phyloP scores from a whole-genome alignment of 2,329 filamentous ascomycete species.

The Arthrobotrys pseudoclavata region DNA sequence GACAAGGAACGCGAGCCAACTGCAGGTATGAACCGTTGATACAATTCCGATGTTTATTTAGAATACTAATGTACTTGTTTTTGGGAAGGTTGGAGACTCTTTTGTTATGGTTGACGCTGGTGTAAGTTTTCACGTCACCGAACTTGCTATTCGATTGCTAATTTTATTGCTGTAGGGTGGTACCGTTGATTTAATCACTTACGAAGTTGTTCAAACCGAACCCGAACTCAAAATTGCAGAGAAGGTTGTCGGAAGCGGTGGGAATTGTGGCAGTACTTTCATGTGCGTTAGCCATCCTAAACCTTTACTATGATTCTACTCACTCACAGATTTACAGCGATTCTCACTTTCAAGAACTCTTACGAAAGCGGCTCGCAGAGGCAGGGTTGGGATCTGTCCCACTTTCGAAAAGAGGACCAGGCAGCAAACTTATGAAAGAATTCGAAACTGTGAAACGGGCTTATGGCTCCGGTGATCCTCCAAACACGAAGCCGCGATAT shows the following conservation, averaged over 20 bases:
- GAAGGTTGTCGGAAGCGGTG: constrained; percentile 83
- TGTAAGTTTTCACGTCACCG: constrained; percentile 67
- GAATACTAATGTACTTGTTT: neutral
- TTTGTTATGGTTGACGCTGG: constrained; percentile 72
- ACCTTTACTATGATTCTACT: neutral
- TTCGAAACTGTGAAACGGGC: constrained; percentile 58
- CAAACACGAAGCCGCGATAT: constrained; percentile 46
- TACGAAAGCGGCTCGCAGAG: constrained; percentile 76
- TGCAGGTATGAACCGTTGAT: constrained; percentile 29
- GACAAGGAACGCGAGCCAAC: constrained; percentile 30
- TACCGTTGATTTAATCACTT: constrained; percentile 70
- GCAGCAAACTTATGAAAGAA: constrained; percentile 57
- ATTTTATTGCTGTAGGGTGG: constrained; percentile 61
- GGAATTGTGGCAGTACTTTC: constrained; percentile 82
- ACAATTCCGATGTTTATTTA: neutral
- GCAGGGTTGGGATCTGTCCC: constrained; percentile 77
- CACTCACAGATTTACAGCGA: constrained; percentile 60
- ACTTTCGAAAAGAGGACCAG: constrained; percentile 52
- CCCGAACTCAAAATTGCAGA: constrained; percentile 80
- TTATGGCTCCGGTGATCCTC: constrained; percentile 36
- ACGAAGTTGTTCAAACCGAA: constrained; percentile 80
- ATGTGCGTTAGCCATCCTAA: constrained; percentile 73
- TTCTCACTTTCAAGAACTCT: constrained; percentile 80
- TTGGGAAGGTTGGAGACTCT: constrained; percentile 67
- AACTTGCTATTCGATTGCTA: neutral